phyloP scores from a whole-genome alignment of 2,329 filamentous ascomycete genomes.

The Dactylonectria estremocensis region DNA sequence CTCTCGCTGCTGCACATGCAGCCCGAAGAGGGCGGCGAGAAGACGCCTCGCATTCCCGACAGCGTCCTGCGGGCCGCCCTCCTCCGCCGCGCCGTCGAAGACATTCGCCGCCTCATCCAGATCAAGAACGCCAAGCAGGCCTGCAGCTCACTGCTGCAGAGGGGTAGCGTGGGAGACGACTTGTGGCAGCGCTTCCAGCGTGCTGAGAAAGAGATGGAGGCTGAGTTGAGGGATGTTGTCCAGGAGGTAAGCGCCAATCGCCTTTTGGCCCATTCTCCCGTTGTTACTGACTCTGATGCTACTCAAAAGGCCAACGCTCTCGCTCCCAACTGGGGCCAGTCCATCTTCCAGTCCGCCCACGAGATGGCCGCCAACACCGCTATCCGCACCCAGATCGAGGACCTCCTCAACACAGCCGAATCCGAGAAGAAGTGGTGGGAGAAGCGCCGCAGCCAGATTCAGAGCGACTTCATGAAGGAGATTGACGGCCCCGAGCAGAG shows the following conservation, averaged over 20 bases:
- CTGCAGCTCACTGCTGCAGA: conserved; percentile 84
- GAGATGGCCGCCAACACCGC: conserved; percentile 91
- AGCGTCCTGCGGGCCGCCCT: conserved; percentile 90
- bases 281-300: conserved; percentile 6
- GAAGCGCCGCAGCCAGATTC: conserved; percentile 81
- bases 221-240: conserved; percentile 94
- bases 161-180: conserved; percentile 95
- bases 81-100: conserved; percentile 89
- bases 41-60: conserved; percentile 81
- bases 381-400: conserved; percentile 81
- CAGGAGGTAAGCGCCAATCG: conserved; percentile 76
- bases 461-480: conserved; percentile 87
- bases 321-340: conserved; percentile 89
- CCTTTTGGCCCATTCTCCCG: background rate
- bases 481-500: conserved; percentile 75
- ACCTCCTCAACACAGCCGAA: conserved; percentile 79
- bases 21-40: conserved; percentile 74
- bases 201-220: conserved; percentile 98
- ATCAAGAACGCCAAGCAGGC: conserved; percentile 92
- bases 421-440: conserved; percentile 95
- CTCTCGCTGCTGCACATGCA: conserved; percentile 89
- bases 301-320: conserved; percentile 86
- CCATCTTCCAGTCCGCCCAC: conserved; percentile 97
- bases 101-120: conserved; percentile 92
- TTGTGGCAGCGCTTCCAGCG: conserved; percentile 92